phyloP scores from a whole-genome alignment of 2,329 filamentous ascomycete species.

The Westerdykella ornata region DNA sequence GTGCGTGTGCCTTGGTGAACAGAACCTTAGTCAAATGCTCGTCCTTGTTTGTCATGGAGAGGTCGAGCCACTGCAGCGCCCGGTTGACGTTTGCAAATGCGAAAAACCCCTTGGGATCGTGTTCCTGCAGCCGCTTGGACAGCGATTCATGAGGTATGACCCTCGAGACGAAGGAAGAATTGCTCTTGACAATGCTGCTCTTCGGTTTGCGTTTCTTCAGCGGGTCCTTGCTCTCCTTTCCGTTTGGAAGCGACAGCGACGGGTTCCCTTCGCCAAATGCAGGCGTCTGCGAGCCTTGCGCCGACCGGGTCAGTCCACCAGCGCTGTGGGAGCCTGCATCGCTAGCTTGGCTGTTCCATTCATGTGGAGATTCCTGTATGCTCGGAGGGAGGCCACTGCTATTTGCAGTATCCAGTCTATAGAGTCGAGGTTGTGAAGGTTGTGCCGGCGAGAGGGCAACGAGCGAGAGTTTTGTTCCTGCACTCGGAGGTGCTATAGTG shows the following conservation, averaged over 20 bases:
- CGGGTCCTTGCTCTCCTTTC: constrained; percentile 60
- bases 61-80: constrained; percentile 91
- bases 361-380: constrained; percentile 42
- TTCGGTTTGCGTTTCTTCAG: constrained; percentile 85
- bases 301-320: constrained; percentile 31
- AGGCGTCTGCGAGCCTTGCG: constrained; percentile 41
- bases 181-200: constrained; percentile 97
- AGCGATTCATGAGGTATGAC: constrained; percentile 84
- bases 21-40: constrained; percentile 93
- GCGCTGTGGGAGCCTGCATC: constrained; percentile 40
- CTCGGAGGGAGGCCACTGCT: constrained; percentile 42
- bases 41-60: constrained; percentile 69
- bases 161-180: constrained; percentile 95
- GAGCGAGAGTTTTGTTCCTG: constrained; percentile 77
- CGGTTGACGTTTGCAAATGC: constrained; percentile 94
- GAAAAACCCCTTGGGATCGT: constrained; percentile 71
- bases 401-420: constrained; percentile 37
- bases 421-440: constrained; percentile 39
- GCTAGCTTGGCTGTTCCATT: constrained; percentile 41
- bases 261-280: constrained; percentile 84
- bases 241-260: constrained; percentile 53
- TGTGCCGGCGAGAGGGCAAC: constrained; percentile 58
- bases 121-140: constrained; percentile 71
- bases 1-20: constrained; percentile 91
- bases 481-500: constrained; percentile 71